These are phyloP conservation scores for Rhynchosporium agropyri DNA, from an alignment of 2,329 filamentous ascomycete genomes.

Conservation along the genomic window DNA sequence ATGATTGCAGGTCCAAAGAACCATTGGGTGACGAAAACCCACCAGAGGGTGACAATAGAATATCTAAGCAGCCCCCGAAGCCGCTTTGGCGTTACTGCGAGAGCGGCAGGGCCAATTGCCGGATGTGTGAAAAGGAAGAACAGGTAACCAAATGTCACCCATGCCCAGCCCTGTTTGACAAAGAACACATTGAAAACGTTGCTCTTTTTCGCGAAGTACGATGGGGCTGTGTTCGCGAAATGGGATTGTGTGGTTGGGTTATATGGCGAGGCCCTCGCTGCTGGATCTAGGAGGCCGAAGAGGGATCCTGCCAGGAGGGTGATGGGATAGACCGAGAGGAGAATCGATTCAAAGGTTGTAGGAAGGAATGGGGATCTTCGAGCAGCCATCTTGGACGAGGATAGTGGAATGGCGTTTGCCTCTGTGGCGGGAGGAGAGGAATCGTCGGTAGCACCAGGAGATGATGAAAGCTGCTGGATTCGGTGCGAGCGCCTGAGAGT, in stretches of 20 bases:
- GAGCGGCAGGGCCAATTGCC: conserved; percentile 48
- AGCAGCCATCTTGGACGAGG: conserved; percentile 27
- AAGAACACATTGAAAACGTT: conserved; percentile 93
- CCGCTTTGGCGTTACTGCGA: conserved; percentile 49
- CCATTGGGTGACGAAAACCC: conserved; percentile 93
- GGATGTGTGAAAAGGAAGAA: conserved; percentile 72
- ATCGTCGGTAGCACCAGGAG: conserved; percentile 21
- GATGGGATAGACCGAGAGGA: conserved; percentile 72
- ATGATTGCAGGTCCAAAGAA: conserved; percentile 90
- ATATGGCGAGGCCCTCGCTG: conserved; percentile 66
- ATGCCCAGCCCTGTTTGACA: conserved; percentile 94
- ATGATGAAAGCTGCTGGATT: conserved; percentile 34
- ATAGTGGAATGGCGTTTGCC: not conserved
- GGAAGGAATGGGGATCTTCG: conserved; percentile 62
- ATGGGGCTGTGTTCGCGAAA: conserved; percentile 62
- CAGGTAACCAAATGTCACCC: conserved; percentile 77
- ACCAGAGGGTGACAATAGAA: conserved; percentile 71
- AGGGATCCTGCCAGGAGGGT: conserved; percentile 81
- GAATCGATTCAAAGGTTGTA: conserved; percentile 65
- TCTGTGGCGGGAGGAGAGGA: not conserved
- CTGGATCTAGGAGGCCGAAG: conserved; percentile 77
- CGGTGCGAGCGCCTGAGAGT: conserved; percentile 39
- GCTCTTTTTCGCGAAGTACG: conserved; percentile 91
- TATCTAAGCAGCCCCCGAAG: conserved; percentile 69
- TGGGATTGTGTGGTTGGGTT: conserved; percentile 65